These are phyloP conservation scores for Primulina tabacum DNA, from an alignment of 257 asterid genomes.

Conservation along the genomic window DNA sequence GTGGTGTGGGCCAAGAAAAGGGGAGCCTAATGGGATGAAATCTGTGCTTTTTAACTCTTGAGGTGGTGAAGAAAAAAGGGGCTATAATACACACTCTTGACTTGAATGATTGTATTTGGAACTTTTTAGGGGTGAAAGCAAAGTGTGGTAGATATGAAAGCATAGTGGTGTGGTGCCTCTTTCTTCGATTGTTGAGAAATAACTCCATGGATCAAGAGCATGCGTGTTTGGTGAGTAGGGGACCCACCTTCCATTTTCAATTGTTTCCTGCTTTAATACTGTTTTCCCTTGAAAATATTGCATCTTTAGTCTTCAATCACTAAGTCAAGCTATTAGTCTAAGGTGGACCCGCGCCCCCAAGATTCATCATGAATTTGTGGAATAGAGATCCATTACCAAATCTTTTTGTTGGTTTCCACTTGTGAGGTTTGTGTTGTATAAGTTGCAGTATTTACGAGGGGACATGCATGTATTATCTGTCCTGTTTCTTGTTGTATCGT, in stretches of 20 bases:
- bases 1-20: slow-evolving; percentile 33
- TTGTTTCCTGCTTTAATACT: slow-evolving; percentile 36
- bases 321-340: slow-evolving; percentile 25
- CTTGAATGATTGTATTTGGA: slow-evolving; percentile 39
- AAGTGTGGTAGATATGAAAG: slow-evolving; percentile 15
- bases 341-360: neutral
- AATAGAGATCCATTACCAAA: slow-evolving; percentile 34
- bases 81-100: slow-evolving; percentile 33
- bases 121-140: slow-evolving; percentile 34
- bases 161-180: slow-evolving; percentile 39
- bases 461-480: neutral
- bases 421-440: slow-evolving; percentile 25
- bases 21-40: slow-evolving; percentile 29
- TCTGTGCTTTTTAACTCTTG: slow-evolving; percentile 25
- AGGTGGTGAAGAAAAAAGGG: slow-evolving; percentile 34
- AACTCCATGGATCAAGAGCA: slow-evolving; percentile 59
- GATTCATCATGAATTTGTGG: slow-evolving; percentile 31
- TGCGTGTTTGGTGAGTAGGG: slow-evolving; percentile 56
- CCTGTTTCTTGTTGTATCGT: neutral
- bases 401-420: slow-evolving; percentile 37
- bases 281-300: slow-evolving; percentile 27
- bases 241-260: slow-evolving; percentile 53
- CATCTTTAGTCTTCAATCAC: slow-evolving; percentile 24
- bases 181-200: slow-evolving; percentile 32
- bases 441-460: neutral